Percentiles rank a stretch among this genome's conserved stretches.
phyloP scores from a whole-genome alignment of 2,329 filamentous ascomycete genomes.

The Paradendryphiella salina region DNA sequence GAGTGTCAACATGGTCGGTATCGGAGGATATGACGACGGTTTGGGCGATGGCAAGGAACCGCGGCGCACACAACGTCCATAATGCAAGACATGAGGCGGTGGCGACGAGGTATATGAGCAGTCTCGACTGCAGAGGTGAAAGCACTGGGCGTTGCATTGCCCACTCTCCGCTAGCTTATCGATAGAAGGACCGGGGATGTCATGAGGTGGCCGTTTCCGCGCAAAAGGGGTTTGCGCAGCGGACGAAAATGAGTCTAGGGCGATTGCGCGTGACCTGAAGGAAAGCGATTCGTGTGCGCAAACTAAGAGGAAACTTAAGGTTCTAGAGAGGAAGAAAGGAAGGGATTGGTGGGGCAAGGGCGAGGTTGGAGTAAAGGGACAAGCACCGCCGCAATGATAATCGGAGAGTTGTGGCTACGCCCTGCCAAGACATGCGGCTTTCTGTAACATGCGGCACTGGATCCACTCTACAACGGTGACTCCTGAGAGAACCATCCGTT shows the following conservation, averaged over 20 bases:
- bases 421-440: conserved; percentile 5
- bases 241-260: background rate
- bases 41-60: conserved; percentile 63
- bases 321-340: background rate
- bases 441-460: background rate
- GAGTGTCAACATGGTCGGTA: conserved; percentile 17
- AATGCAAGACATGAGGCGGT: conserved; percentile 63
- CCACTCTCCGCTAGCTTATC: conserved; percentile 33
- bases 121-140: conserved; percentile 71
- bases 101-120: conserved; percentile 67
- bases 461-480: background rate
- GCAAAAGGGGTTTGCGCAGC: conserved; percentile 20
- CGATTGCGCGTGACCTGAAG: background rate
- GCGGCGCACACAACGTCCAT: conserved; percentile 63
- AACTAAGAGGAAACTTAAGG: background rate
- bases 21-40: conserved; percentile 32
- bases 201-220: conserved; percentile 21
- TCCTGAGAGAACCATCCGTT: background rate
- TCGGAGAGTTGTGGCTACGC: background rate
- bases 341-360: conserved; percentile 1
- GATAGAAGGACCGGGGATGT: conserved; percentile 17
- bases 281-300: conserved; percentile 3
- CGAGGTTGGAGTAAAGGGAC: background rate
- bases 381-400: background rate
- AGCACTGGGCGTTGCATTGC: conserved; percentile 56